Evolutionary conservation across 2,329 filamentous ascomycete species (phyloP), one percentile per base, ranked within the genome.

Genomic region (Talaromyces sp.): DNA sequence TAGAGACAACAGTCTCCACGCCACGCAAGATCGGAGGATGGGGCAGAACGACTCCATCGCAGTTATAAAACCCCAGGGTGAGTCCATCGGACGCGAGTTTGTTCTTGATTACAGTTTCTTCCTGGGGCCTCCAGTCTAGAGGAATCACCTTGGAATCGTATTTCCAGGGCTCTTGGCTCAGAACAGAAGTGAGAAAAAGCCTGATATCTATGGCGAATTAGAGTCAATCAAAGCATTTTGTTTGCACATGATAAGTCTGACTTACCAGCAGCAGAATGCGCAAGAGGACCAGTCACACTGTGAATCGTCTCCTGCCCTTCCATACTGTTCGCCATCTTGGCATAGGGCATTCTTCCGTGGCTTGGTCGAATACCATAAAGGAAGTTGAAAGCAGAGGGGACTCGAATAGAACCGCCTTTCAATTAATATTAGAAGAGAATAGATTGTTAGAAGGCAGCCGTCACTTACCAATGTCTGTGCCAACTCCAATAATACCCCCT

Each of bases 401-500:
- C 64, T 23, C 70, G 67, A 14, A 72, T 66, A 47, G 67, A 68
- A 7, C 69, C 70, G 18, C 66, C 65, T 61, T 47, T 47, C 4
- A 33, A 10, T 40, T 36, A 40, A 59, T 30, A 55, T 57, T 50
- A 34, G 40, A 50, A 50, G 44, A 14, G 1, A 12, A 3, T 56
- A 1, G 9, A 31, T 30, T 30, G 9, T 28, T 14, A 18, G 2
- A 56, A 42, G 3, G 36, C 2, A 18, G 12, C 12, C 1, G 70
- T 61, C 75, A 74, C 85, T 85, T 30, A 60, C 81, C 82, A 60
- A 89, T 87, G 63, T 89, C 87, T 0, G 86, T 86, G 2, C 86
- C 87, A 0, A 89, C 78, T 5, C 88, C 88, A 0, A 89, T 60
- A 0, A 81, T 80, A 58, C 83, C 86, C n/a, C 87, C 88, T 12